Evolutionary conservation across 2,329 filamentous ascomycete genomes (phyloP), one percentile per base, ranked within the genome.

Genomic region (Trichoderma sp.): DNA sequence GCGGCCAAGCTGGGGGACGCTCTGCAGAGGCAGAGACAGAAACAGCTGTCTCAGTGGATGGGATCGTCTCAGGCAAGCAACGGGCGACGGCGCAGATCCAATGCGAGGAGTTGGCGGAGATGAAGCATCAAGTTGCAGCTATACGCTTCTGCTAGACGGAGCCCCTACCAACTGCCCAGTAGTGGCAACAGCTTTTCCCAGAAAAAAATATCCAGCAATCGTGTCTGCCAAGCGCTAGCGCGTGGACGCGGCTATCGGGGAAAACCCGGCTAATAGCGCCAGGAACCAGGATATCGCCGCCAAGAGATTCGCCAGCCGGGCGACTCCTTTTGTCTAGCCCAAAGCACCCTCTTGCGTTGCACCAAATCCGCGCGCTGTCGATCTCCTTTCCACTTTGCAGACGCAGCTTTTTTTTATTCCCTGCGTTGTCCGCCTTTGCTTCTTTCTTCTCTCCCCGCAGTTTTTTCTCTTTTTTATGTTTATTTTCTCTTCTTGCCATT

Each of bases 161-260:
- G 60, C 59, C 58, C 58, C 58, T 60, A 51, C 59, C 32, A 1
- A 34, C 32, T 34, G 32, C 32, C 32, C 13, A 34, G 32, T 61
- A 46, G 59, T 30, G 39, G 59, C n/a, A 61, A 28, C 43, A 61
- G 46, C 49, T 64, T 21, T 43, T 39, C 28, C 7, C 24, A 52
- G 59, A 32, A 60, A 49, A 46, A 46, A 56, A 46, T 28, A 16
- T 26, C 34, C 34, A 67, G 11, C 43, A 26, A 59, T 59, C 46
- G 39, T 59, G 54, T 49, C 49, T 26, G 16, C 26, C 64, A 32
- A 60, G 49, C 43, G 43, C 55, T 34, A 54, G 65, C 65, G 65
- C 65, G 65, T 32, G 43, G 58, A 39, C 54, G 69, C 69, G 66
- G 66, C 54, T 65, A 24, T 60, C 69, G 69, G 69, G 28, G 8